Evolutionary conservation across 306 rosid species (phyloP), one percentile per base, ranked within the genome.

Genomic region (Nissolia schottii): DNA sequence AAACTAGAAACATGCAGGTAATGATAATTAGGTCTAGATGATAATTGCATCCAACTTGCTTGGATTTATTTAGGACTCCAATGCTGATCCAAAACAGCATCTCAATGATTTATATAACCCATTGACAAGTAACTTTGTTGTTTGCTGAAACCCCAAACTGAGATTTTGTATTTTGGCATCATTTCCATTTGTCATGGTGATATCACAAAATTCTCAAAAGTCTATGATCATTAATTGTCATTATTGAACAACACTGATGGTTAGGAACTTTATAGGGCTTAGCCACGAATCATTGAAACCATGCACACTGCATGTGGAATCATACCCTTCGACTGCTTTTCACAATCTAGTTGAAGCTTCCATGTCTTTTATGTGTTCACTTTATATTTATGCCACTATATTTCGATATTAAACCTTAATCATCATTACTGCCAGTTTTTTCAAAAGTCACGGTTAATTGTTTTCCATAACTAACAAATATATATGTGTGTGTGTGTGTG

Each of bases 1-100:
- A n/a, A 45, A 3, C 51, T 45, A n/a, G 37, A 50, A 29, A 7
- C 15, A 7, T 31, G 74, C 15, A 7, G 40, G 74, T 58, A 69
- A 69, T 82, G 20, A 82, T 78, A 11, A 24, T 82, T n/a, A n/a
- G n/a, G 86, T 78, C 66, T 64, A 14, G 1, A 18, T 78, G 54
- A 70, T 70, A 54, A 77, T 77, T 74, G 45, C 43, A 28, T 65
- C 64, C 31, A 66, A 31, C 43, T 28, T 46, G 38, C 23, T 50
- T 65, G 71, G 77, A 75, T 55, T 66, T 71, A 57, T 35, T 76
- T n/a, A 48, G 67, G 74, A 81, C 60, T 70, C 46, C 14, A 43
- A 66, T 20, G 35, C 70, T 32, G 53, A 58, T 25, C 32, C 73
- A 59, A 46, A 23, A 43, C 10, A 20, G 22, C 56, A 31, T 67